Percentiles rank a stretch among this genome's conserved stretches.
Conservation (phyloP, 2,329 filamentous ascomycete genomes). For the Ceratocystis eucalypticola region DNA sequence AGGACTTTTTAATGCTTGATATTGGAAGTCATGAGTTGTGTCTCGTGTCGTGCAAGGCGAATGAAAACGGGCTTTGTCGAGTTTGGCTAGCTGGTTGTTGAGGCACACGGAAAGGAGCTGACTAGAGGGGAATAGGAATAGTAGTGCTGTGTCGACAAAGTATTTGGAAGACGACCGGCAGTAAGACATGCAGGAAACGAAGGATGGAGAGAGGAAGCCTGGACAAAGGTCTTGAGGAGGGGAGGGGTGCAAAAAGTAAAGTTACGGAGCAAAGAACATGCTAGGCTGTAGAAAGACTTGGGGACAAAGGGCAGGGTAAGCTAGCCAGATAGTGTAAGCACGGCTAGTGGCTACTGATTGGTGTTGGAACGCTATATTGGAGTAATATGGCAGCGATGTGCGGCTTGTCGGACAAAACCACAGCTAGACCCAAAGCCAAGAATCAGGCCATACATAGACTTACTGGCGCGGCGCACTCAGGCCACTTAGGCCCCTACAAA, state of each 20-base stretch:
- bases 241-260: neutral
- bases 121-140: neutral
- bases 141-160: neutral
- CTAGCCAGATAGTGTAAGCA: neutral
- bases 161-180: neutral
- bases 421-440: neutral
- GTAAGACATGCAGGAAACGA: neutral
- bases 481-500: neutral
- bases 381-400: slow-evolving; percentile 2
- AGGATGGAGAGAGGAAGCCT: neutral
- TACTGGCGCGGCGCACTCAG: neutral
- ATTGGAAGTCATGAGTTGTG: neutral
- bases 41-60: neutral
- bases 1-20: too few species aligned
- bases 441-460: neutral
- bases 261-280: neutral
- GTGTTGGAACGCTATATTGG: neutral
- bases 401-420: neutral
- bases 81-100: neutral
- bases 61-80: neutral
- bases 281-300: neutral
- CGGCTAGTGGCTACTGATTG: neutral
- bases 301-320: neutral
- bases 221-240: neutral
- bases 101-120: neutral